Evolutionary conservation across 1,139 yeast species (phyloP), one percentile per base, ranked within the genome.

Genomic region (Yarrowia galli): DNA sequence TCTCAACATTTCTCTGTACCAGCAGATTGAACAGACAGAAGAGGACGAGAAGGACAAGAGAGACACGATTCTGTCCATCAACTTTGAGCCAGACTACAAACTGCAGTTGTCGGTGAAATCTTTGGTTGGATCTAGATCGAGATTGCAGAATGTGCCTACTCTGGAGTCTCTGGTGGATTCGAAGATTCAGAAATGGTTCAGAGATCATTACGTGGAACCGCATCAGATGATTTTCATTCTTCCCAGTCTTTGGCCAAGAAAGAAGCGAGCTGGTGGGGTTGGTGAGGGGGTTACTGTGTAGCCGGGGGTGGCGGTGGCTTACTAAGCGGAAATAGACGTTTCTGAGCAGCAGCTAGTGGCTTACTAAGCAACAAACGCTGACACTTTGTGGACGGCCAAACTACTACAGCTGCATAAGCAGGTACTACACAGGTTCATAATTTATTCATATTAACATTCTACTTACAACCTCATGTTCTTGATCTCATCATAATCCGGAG

Each of bases 171-270:
- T 96, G 64, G 87, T 96, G 43, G 98, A 95, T 75, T 86, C 87
- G 70, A 88, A 89, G 71, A 83, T 96, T 63, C 84, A 96, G 71
- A 89, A 88, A 70, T 92, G 98, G 97, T 92, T 96, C 76, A 87
- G 89, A 38, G 98, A 92, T 73, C 82, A 97, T 70, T 92, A 97
- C 75, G 96, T 96, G 9, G 96, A 92, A 73, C 99, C 99, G 0
- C 82, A 97, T 71, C 93, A 89, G 74, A 97, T 92, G 77, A 89
- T 91, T 67, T 87, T 95, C 23, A 85, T 85, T 72, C 78, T 95
- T 45, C 99, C 99, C 1, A 88, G 92, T 53, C 80, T 93, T 75
- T 93, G 98, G 98, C 97, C 97, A 3, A 81, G 96, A 71, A 85
- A 89, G 70, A 89, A 89, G 75, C 23, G 64, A 8, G 32, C 32